Percentiles rank a stretch among this genome's conserved stretches.
Evolutionary conservation across 345 rosid species (phyloP).

Genomic region (Erysimum cheiranthoides): DNA sequence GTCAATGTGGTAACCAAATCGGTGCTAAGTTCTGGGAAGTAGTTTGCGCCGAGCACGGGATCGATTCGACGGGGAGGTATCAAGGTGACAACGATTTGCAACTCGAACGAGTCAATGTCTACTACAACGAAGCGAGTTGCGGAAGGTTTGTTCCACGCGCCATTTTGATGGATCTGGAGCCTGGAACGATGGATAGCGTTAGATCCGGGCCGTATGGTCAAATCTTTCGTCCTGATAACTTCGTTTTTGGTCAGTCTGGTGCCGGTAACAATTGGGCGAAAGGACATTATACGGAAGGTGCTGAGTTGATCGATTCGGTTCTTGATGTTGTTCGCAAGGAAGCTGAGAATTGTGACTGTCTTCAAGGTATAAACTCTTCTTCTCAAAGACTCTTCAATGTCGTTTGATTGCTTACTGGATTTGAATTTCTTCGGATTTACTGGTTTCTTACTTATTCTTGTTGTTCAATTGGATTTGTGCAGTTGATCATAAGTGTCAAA

Average conservation of each 20-base stretch:
- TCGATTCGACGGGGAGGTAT: conserved; percentile 60
- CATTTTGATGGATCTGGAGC: conserved; percentile 69
- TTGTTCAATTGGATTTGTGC: too few species aligned
- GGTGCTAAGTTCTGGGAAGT: conserved; percentile 23
- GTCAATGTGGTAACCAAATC: conserved; percentile 66
- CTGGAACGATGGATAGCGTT: conserved; percentile 59
- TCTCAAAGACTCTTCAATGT: background rate
- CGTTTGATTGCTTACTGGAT: background rate
- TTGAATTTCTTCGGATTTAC: too few species aligned
- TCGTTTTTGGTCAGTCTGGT: conserved; percentile 11
- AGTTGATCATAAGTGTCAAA: too few species aligned
- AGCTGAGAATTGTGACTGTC: conserved; percentile 29
- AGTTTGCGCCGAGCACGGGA: conserved; percentile 56
- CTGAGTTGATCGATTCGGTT: conserved; percentile 25
- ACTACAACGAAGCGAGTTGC: conserved; percentile 68
- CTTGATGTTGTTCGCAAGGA: conserved; percentile 31
- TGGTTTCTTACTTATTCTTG: too few species aligned
- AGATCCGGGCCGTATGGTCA: conserved; percentile 13
- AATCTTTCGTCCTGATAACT: conserved; percentile 15
- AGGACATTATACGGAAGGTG: conserved; percentile 28
- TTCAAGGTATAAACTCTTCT: conserved; percentile 1
- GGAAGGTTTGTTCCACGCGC: conserved; percentile 64
- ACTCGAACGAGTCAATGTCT: conserved; percentile 66
- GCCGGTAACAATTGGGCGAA: conserved; percentile 34
- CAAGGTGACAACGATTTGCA: conserved; percentile 59